Conservation (phyloP, 192 early-diverging fungal species). For the Martensiomyces pterosporus region DNA sequence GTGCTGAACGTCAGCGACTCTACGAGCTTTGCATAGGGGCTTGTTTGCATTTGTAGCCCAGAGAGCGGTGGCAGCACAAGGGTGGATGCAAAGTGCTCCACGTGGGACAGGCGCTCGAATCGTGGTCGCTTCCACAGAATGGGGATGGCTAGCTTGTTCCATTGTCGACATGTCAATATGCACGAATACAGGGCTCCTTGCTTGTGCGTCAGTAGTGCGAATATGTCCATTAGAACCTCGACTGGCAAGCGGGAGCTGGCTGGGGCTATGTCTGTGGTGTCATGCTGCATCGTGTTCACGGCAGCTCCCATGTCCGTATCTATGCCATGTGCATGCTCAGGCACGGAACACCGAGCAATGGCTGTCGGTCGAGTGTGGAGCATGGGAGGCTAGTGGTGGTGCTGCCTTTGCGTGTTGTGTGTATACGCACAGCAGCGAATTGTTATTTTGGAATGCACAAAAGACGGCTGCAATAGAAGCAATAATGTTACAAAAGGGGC, state of each 20-base stretch:
- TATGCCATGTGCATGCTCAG: no score
- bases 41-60: constrained; percentile 10
- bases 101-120: constrained; percentile 32
- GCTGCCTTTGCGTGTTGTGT: no score
- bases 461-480: no score
- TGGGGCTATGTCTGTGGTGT: not conserved
- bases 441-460: no score
- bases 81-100: constrained; percentile 36
- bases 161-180: constrained; percentile 41
- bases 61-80: constrained; percentile 12
- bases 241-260: constrained; percentile 34
- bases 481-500: no score
- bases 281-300: no score
- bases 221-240: constrained; percentile 35
- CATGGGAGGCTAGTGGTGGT: no score
- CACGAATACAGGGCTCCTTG: constrained; percentile 42
- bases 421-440: no score
- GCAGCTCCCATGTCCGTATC: no score
- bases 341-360: no score
- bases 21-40: constrained; percentile 24
- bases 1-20: constrained; percentile 40
- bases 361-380: no score
- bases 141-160: constrained; percentile 48
- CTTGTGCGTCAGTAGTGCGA: constrained; percentile 10
- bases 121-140: constrained; percentile 50